phyloP scores from a whole-genome alignment of 2,329 filamentous ascomycete species.

The Xylariaceae sp. region DNA sequence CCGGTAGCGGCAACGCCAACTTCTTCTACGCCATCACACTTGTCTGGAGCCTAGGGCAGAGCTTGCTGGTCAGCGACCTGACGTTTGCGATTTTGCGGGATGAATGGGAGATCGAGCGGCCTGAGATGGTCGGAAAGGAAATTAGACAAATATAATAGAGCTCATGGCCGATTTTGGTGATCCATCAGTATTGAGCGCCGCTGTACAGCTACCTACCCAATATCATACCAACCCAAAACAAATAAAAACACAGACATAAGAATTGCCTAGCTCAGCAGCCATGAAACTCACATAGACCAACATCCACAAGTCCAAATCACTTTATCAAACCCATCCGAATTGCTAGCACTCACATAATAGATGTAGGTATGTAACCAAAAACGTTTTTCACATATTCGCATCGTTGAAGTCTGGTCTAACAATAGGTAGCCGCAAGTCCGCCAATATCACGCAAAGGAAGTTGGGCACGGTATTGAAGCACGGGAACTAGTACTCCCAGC shows the following conservation, averaged over 20 bases:
- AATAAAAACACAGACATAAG: background rate
- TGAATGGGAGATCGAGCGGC: conserved; percentile 88
- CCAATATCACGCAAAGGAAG: no score
- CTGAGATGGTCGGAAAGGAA: conserved; percentile 85
- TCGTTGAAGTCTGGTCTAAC: no score
- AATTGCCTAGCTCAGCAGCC: no score
- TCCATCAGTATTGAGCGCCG: background rate
- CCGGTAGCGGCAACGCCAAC: conserved; percentile 94
- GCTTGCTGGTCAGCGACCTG: conserved; percentile 79
- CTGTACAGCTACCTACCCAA: background rate
- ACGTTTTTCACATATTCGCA: no score
- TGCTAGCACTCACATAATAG: no score
- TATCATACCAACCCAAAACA: background rate
- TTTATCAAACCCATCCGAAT: no score
- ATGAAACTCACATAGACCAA: no score
- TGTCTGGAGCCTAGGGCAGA: conserved; percentile 93
- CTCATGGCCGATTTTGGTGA: background rate
- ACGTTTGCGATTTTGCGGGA: conserved; percentile 86
- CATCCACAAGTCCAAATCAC: no score
- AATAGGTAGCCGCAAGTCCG: no score
- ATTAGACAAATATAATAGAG: conserved; percentile 74
- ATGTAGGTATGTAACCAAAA: no score
- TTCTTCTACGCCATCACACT: conserved; percentile 99
- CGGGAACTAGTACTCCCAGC: no score
- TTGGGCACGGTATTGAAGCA: no score